A percentile compares a stretch with the other conserved stretches of the same genome.
Conservation (phyloP, 2,329 filamentous ascomycete species). For the Verticillium alfalfae region DNA sequence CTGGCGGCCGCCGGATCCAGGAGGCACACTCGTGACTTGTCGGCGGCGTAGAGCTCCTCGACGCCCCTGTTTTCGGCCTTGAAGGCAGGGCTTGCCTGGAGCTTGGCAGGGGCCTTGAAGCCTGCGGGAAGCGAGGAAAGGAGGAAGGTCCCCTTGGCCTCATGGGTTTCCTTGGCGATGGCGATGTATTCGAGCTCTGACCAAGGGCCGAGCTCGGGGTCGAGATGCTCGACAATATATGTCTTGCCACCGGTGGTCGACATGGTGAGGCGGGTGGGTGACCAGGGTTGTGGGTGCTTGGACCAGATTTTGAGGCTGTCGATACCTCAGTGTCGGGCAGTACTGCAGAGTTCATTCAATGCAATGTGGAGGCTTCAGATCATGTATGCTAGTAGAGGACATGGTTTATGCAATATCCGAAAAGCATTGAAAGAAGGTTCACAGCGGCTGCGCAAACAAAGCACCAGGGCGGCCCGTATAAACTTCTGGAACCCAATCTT, state of each 20-base stretch:
- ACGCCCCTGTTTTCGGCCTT: constrained; percentile 71
- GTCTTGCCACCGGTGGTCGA: constrained; percentile 45
- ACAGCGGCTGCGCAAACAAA: no score
- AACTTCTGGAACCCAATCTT: no score
- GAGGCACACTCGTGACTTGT: constrained; percentile 76
- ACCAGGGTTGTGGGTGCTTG: background rate
- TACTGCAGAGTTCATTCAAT: no score
- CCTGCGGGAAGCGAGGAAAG: constrained; percentile 72
- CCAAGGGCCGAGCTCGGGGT: constrained; percentile 90
- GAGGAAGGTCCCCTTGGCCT: constrained; percentile 63
- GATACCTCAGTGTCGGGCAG: no score
- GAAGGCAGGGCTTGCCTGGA: constrained; percentile 55
- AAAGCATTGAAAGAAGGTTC: no score
- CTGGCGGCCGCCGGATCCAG: constrained; percentile 79
- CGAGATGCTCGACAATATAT: constrained; percentile 94
- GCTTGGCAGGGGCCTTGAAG: constrained; percentile 58
- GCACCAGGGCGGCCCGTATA: no score
- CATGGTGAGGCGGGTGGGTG: background rate
- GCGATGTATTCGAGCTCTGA: constrained; percentile 87
- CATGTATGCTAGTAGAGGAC: no score
- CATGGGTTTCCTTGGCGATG: constrained; percentile 76
- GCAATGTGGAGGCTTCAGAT: no score
- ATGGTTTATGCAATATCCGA: no score
- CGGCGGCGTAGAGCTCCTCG: constrained; percentile 70
- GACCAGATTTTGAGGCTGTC: background rate